A percentile compares a stretch with the other conserved stretches of the same genome.
phyloP scores from a whole-genome alignment of 148 eudicot genomes.

The Vaccinium vitisidaea region DNA sequence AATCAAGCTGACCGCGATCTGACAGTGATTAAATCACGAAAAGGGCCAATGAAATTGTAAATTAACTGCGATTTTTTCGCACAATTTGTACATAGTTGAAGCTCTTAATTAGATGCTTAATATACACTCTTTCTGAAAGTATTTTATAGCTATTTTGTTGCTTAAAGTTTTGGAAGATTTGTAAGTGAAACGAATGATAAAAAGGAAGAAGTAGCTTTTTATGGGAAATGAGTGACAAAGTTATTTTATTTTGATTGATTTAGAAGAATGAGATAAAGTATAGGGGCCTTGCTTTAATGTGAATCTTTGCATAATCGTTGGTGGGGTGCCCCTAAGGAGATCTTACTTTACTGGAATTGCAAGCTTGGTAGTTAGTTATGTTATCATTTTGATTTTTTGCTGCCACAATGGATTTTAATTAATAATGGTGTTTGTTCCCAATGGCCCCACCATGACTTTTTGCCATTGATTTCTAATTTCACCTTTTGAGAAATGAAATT shows the following conservation, averaged over 20 bases:
- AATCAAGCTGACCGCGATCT: not conserved
- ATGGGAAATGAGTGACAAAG: not conserved
- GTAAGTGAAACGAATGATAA: not conserved
- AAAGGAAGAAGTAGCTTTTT: not conserved
- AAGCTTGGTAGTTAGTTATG: conserved; percentile 17
- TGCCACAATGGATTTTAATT: not conserved
- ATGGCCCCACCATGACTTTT: not conserved
- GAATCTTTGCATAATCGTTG: conserved; percentile 13
- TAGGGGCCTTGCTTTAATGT: conserved; percentile 9
- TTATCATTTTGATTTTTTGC: not conserved
- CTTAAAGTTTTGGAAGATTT: not conserved
- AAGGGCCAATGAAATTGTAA: not conserved
- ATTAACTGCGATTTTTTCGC: not conserved
- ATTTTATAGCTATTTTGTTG: not conserved
- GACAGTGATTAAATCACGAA: not conserved
- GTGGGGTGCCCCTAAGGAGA: not conserved
- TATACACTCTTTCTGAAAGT: not conserved
- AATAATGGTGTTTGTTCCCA: not conserved
- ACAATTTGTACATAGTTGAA: not conserved
- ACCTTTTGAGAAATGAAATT: not conserved
- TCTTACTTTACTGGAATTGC: conserved; percentile 24
- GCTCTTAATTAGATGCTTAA: not conserved
- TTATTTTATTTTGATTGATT: not conserved
- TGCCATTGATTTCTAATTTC: not conserved
- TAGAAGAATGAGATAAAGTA: conserved; percentile 1